Evolutionary conservation across 2,329 filamentous ascomycete genomes (phyloP), one percentile per base, ranked within the genome.

Genomic region (Akanthomyces dipterigenus): DNA sequence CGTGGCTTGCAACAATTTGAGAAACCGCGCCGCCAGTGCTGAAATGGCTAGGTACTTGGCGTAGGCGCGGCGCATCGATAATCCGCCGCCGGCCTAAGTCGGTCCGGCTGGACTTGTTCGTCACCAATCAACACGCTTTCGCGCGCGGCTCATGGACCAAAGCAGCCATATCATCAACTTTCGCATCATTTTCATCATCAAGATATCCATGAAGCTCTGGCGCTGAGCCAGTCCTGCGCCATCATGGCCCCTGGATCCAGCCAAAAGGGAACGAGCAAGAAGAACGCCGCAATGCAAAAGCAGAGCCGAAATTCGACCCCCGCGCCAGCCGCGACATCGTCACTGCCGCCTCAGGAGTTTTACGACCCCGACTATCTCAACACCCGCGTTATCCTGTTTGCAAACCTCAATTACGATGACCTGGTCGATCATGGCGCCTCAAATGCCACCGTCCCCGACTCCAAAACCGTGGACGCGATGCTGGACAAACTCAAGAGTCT

Each of bases 251-350:
- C 83, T 31, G 77, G 76, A 61, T 79, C 82, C 53, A 80, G 82
- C 66, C 82, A 86, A 69, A 84, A 86, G 68, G 84, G 84, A 62
- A 84, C 84, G 28, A 80, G 84, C 71, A 88, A 88, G 77, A 90
- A 90, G 76, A 75, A 75, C 65, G 77, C 80, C 66, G 82, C 82
- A 67, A 82, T 86, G 64, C 84, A 84, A 66, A 85, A 86, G 67
- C 88, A 87, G 67, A 92, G 88, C 71, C 87, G 90, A 70, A 93
- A 92, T 73, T 90, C 88, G 40, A 93, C 90, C 18, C 90, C 90
- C 40, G 72, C 70, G 55, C 90, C 90, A 34, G 72, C 71, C 46
- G 73, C 74, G 12, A 67, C 70, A 26, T 76, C 73, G 67, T 80
- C 72, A 70, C 79, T 85, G 43, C 83, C 83, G 2, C 78, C 81